Base-by-base conservation (phyloP, 192 early-diverging fungal genomes). In the Dimargaris verticillata region DNA sequence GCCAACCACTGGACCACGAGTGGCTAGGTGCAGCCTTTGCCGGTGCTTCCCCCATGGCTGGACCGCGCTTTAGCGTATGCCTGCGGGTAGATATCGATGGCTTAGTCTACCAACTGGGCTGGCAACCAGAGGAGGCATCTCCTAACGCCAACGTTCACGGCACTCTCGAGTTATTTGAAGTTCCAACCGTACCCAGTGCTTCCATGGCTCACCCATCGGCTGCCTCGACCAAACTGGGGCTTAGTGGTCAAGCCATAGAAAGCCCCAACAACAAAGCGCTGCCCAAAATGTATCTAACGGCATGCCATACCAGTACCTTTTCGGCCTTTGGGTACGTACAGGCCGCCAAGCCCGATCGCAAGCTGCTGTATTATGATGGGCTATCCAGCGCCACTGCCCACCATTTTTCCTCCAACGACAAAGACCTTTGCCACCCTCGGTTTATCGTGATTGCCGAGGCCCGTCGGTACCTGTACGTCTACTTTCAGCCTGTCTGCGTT, bases 281-380 rank as follows among this genome's bases (percentile, higher is more conserved):
- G n/a, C n/a, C n/a, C n/a, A n/a, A n/a, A n/a, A n/a, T n/a, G n/a
- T n/a, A n/a, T n/a, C n/a, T n/a, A n/a, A n/a, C n/a, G n/a, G n/a
- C n/a, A n/a, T n/a, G n/a, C n/a, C 86, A 88, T 64, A 57, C 57
- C 26, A 70, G 78, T 26, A 78, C 84, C 5, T 83, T 85, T 67
- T 65, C 81, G 14, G 86, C 86, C 5, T 66, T 88, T 48, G 79
- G 80, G 6, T 88, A 83, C 63, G 80, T 88, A 14, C 83, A 85
- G 62, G 85, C 82, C 25, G 80, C 82, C 62, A 88, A 88, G 67
- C 73, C 82, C 48, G 86, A 88, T 64, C 76, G 73, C 52, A 68
- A 81, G 22, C 78, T 81, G 62, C 70, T 80, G 44, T 73, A 72
- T 58, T 69, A 81, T 57, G 84, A 85, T 72, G 42, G 14, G 52